Conservation (phyloP, 192 early-diverging fungal genomes). For the Coemansia sp. region DNA sequence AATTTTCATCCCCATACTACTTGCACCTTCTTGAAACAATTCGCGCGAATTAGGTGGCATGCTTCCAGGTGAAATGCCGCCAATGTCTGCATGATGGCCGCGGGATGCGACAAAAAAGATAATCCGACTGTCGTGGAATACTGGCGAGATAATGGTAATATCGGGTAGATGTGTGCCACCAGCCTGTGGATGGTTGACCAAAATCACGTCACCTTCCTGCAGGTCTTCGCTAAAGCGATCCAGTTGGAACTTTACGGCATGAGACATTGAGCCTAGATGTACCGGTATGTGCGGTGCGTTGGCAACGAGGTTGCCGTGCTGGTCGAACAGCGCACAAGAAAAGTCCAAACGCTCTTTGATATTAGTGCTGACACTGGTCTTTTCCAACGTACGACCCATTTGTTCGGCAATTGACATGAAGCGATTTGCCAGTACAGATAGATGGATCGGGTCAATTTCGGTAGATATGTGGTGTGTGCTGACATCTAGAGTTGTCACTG, state of each 20-base stretch:
- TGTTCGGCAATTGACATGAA: conserved; percentile 99
- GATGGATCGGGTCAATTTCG: conserved; percentile 82
- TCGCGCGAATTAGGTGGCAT: conserved; percentile 95
- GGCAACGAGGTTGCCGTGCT: conserved; percentile 78
- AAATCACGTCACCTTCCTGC: conserved; percentile 87
- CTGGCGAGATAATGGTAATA: conserved; percentile 95
- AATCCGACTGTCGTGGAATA: conserved; percentile 70
- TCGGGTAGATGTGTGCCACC: conserved; percentile 96
- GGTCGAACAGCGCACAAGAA: conserved; percentile 93
- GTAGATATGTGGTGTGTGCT: conserved; percentile 1
- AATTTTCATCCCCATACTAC: conserved; percentile 83
- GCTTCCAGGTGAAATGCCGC: conserved; percentile 75
- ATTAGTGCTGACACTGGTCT: conserved; percentile 94
- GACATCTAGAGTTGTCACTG: not conserved
- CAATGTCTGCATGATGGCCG: conserved; percentile 95
- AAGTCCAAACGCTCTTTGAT: conserved; percentile 99
- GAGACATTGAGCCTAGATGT: conserved; percentile 90
- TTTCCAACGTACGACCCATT: conserved; percentile 93
- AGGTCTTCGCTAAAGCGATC: conserved; percentile 65
- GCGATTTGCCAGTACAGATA: conserved; percentile 90
- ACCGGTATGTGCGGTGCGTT: conserved; percentile 92
- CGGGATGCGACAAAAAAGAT: conserved; percentile 95
- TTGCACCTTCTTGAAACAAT: conserved; percentile 94
- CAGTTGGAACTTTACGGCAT: conserved; percentile 92
- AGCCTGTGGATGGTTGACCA: conserved; percentile 94